Evolutionary conservation across 352 stramenopile genomes (phyloP).

Genomic region (Phytophthora multivora): DNA sequence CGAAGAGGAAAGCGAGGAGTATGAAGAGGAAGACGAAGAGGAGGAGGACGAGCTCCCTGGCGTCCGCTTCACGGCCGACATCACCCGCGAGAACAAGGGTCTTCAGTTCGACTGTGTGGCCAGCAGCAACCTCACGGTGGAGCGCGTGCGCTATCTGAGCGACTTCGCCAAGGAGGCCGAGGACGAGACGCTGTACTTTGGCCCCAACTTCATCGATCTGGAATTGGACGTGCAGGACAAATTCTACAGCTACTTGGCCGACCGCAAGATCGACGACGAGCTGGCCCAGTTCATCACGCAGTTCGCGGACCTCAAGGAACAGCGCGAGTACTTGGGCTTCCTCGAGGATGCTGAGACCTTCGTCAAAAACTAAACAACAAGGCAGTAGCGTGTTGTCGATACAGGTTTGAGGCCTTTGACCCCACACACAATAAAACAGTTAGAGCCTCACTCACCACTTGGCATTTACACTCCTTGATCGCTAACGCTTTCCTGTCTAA

Average conservation of each 20-base stretch:
- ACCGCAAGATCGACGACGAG: conserved; percentile 83
- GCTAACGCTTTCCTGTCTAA: conserved; percentile 22
- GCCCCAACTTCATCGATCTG: conserved; percentile 82
- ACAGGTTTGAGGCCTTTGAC: conserved; percentile 11
- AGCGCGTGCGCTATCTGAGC: conserved; percentile 71
- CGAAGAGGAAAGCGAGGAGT: conserved; percentile 40
- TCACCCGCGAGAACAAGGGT: conserved; percentile 71
- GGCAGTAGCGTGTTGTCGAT: conserved; percentile 10
- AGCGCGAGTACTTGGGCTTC: conserved; percentile 85
- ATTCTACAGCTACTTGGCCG: conserved; percentile 79
- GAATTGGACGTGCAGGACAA: conserved; percentile 86
- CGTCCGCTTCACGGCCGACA: conserved; percentile 79
- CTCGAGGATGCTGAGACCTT: conserved; percentile 72
- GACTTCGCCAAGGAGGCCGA: conserved; percentile 61
- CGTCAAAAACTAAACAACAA: conserved; percentile 64
- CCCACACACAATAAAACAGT: conserved; percentile 22
- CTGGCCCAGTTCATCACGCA: conserved; percentile 86
- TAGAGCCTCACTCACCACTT: conserved; percentile 26
- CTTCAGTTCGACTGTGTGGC: conserved; percentile 85
- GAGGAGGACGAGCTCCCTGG: conserved; percentile 73
- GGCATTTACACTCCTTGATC: conserved; percentile 16
- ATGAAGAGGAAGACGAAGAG: conserved; percentile 61
- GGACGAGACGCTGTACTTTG: conserved; percentile 76
- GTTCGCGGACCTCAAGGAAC: conserved; percentile 86
- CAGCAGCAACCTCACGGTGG: conserved; percentile 81